These are phyloP conservation scores for Umbelopsis isabellina DNA, from an alignment of 192 early-diverging fungal genomes.

Conservation along the genomic window DNA sequence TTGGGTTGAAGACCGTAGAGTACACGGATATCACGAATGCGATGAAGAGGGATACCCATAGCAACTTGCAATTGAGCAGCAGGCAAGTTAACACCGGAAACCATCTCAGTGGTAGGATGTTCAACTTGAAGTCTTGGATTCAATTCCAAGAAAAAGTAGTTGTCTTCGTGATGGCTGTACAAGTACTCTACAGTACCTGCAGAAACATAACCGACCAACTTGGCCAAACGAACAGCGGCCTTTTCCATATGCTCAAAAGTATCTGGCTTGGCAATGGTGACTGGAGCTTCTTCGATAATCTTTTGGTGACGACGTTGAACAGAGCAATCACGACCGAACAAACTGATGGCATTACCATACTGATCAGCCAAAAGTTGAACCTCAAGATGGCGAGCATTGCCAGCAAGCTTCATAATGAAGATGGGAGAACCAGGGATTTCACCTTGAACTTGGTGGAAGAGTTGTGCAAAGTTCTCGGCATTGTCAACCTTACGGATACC, in stretches of 20 bases:
- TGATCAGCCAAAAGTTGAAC: constrained; percentile 96
- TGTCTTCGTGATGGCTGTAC: constrained; percentile 83
- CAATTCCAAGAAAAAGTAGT: constrained; percentile 95
- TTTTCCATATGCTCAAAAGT: constrained; percentile 91
- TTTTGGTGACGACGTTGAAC: constrained; percentile 99
- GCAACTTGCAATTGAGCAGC: constrained; percentile 97
- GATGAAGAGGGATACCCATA: constrained; percentile 98
- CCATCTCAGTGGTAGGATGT: constrained; percentile 99
- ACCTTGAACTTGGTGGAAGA: constrained; percentile 87
- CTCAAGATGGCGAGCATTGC: constrained; percentile 93
- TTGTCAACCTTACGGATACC: constrained; percentile 94
- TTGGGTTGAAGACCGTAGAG: constrained; percentile 91
- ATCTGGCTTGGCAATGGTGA: constrained; percentile 79
- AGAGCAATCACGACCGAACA: constrained; percentile 98
- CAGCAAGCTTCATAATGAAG: constrained; percentile 98
- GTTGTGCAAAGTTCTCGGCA: constrained; percentile 68
- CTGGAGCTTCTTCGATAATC: constrained; percentile 98
- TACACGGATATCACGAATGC: constrained; percentile 94
- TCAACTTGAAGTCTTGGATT: constrained; percentile 99
- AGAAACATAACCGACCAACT: constrained; percentile 92
- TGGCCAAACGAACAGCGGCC: constrained; percentile 93
- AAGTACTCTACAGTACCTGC: constrained; percentile 98
- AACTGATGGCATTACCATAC: constrained; percentile 97
- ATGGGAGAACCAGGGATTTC: constrained; percentile 98
- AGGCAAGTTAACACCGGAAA: constrained; percentile 96